Percentiles rank a stretch among this genome's conserved stretches.
Evolutionary conservation across 116 monocot species (phyloP).

Genomic region (Dioscorea cayenensis): DNA sequence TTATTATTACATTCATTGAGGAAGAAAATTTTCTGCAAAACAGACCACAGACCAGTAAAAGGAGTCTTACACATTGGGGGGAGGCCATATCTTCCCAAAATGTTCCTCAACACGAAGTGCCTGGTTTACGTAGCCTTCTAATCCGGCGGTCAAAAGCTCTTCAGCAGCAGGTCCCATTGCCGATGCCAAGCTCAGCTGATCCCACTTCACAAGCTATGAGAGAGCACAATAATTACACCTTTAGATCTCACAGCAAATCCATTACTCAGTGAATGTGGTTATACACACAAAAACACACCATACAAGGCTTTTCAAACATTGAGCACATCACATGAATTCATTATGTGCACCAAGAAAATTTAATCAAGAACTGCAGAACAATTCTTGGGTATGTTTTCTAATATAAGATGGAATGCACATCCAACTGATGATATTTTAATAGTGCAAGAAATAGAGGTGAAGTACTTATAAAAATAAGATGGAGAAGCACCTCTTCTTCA

Average conservation of each 20-base stretch:
- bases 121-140: conserved; percentile 72
- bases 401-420: too few species aligned
- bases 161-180: conserved; percentile 77
- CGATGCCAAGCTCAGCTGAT: conserved; percentile 58
- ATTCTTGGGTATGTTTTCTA: too few species aligned
- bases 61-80: conserved; percentile 64
- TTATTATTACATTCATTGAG: not conserved
- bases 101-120: conserved; percentile 73
- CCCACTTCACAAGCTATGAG: conserved; percentile 68
- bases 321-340: too few species aligned
- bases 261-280: too few species aligned
- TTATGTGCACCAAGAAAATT: too few species aligned
- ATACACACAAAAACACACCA: too few species aligned
- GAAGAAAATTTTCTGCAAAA: not conserved
- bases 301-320: too few species aligned
- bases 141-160: conserved; percentile 64
- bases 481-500: conserved; percentile 49
- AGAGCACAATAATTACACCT: not conserved
- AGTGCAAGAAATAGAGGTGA: not conserved
- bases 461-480: not conserved
- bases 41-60: not conserved
- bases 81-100: conserved; percentile 90
- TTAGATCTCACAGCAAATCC: too few species aligned
- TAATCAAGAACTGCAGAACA: too few species aligned
- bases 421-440: too few species aligned